Evolutionary conservation across 202 grass and related monocot species (phyloP), one percentile per base, ranked within the genome.

Genomic region (Cymbopogon flexuosus): DNA sequence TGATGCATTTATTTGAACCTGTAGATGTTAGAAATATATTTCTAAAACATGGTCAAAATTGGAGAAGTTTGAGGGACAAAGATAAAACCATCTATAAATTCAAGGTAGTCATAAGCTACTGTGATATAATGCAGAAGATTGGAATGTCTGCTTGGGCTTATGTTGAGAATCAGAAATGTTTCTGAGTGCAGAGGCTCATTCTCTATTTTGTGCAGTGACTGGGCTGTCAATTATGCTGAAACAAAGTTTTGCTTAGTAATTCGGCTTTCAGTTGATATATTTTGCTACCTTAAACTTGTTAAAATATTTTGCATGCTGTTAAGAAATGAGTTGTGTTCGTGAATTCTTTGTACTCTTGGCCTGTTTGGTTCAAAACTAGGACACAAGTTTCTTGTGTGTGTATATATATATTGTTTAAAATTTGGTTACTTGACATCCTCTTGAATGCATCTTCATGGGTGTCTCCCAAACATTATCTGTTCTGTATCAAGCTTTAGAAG

Each of bases 151-250:
- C 39, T 60, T 39, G 45, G 14, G 18, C 34, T 45, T 79, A 52
- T 7, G 23, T 37, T 46, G 18, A 42, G 56, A 80, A 76, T 62
- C 62, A 57, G 52, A 70, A 14, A 70, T 84, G 4, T 54, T 80
- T 42, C 23, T 65, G 19, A 76, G 51, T 14, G n/a, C n/a, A 57
- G 52, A 22, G n/a, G 18, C 52, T 9, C 6, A 56, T 56, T 56
- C 2, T 56, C 21, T 72, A 31, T 83, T 59, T 75, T 81, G 23
- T 70, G 18, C 1, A 81, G 57, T 46, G n/a, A 36, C 62, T 76
- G 22, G 21, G 34, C 4, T 58, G 11, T 29, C 45, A 65, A 64
- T 14, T 62, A 36, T 19, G 5, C 52, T 63, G 30, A 29, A 22
- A 27, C 18, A 23, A 34, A 43, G 29, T 41, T 64, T 9, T 71